These are phyloP conservation scores for Cucurbita pepo DNA, from an alignment of 306 rosid genomes.

Conservation along the genomic window DNA sequence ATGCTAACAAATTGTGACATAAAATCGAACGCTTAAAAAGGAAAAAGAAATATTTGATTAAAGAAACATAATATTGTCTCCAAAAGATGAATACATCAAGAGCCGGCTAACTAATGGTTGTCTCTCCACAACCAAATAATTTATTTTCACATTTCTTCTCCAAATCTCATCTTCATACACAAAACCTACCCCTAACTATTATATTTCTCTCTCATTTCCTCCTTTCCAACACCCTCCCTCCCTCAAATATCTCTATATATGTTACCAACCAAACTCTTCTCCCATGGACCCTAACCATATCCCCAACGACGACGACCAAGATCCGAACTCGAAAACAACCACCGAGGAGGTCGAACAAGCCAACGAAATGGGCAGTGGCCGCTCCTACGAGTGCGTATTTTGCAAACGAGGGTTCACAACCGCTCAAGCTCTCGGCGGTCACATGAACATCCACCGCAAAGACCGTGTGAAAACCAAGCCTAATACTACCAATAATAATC, in stretches of 20 bases:
- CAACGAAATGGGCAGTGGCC: background rate
- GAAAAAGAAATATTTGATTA: background rate
- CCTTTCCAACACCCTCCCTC: background rate
- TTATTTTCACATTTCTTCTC: background rate
- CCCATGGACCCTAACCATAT: background rate
- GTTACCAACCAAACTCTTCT: background rate
- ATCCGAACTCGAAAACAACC: background rate
- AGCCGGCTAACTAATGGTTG: slow-evolving; percentile 22
- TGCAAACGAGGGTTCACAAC: slow-evolving; percentile 85
- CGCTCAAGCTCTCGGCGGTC: slow-evolving; percentile 93
- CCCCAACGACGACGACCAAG: background rate
- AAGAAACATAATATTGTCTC: slow-evolving; percentile 4
- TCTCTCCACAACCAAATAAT: background rate
- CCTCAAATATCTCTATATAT: background rate
- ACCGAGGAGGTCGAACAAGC: background rate
- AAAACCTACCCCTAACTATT: background rate
- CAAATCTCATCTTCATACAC: background rate
- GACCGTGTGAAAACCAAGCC: slow-evolving; percentile 31
- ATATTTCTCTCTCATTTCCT: background rate
- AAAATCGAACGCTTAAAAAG: too few relatives aligned
- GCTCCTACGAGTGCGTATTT: slow-evolving; percentile 64
- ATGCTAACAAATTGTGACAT: too few relatives aligned
- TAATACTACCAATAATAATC: background rate
- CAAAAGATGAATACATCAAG: slow-evolving; percentile 20
- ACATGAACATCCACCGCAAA: slow-evolving; percentile 81